A percentile compares a stretch with the other conserved stretches of the same genome.
phyloP scores from a whole-genome alignment of 2,329 filamentous ascomycete species.

The Trichoderma simmonsii region DNA sequence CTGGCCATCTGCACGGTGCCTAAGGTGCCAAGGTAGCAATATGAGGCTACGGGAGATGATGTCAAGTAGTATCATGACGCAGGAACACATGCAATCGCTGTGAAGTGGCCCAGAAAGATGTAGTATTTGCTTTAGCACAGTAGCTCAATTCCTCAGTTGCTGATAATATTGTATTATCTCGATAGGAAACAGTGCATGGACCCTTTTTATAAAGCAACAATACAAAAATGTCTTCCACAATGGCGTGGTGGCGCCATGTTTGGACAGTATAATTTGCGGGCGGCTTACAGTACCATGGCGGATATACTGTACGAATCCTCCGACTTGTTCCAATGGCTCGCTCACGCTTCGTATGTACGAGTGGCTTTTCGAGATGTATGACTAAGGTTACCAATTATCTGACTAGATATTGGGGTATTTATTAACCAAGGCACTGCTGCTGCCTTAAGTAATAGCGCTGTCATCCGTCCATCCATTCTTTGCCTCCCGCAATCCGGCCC shows the following conservation, averaged over 20 bases:
- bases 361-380: background rate
- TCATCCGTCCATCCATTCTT: background rate
- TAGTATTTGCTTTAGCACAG: background rate
- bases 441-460: background rate
- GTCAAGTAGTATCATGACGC: background rate
- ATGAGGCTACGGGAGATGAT: background rate
- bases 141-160: background rate
- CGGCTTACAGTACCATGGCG: background rate
- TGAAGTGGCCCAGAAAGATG: background rate
- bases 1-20: background rate
- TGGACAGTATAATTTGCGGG: background rate
- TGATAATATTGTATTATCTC: background rate
- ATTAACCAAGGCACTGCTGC: background rate
- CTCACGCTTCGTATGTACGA: background rate
- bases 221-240: background rate
- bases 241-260: background rate
- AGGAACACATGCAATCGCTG: background rate
- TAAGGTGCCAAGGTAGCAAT: background rate
- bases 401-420: background rate
- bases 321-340: background rate
- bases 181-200: background rate
- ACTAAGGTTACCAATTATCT: background rate
- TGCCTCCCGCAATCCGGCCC: background rate
- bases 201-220: background rate
- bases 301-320: background rate